Evolutionary conservation across 805 yeast species (phyloP).

Genomic region (Myxozyma neglecta): DNA sequence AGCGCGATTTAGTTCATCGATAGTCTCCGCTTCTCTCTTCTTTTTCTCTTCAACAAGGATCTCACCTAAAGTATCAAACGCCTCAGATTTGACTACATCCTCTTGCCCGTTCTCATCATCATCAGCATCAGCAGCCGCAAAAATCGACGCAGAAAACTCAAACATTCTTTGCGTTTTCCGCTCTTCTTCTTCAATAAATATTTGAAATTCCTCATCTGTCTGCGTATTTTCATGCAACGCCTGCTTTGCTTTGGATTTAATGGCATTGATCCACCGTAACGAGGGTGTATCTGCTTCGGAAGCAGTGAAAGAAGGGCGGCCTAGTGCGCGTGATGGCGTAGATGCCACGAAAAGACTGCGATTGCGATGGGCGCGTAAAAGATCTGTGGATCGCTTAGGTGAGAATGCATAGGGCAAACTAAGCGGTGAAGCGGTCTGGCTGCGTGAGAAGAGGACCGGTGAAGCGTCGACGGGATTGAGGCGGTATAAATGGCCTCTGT

Average conservation of each 20-base stretch:
- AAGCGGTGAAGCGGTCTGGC: slow-evolving; percentile 13
- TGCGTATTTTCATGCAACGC: slow-evolving; percentile 24
- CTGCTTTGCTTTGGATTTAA: slow-evolving; percentile 15
- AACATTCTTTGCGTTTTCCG: slow-evolving; percentile 16
- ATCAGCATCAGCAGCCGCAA: neutral
- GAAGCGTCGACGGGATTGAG: slow-evolving; percentile 13
- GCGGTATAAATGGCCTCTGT: slow-evolving; percentile 24
- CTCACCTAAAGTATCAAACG: slow-evolving; percentile 18
- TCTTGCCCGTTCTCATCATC: slow-evolving; percentile 4
- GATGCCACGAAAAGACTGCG: slow-evolving; percentile 2
- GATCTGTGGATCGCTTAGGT: slow-evolving; percentile 6
- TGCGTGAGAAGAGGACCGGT: slow-evolving; percentile 23
- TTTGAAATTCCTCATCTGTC: slow-evolving; percentile 18
- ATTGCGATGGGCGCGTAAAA: slow-evolving; percentile 1
- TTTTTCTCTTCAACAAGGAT: slow-evolving; percentile 16
- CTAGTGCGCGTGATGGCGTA: slow-evolving; percentile 11
- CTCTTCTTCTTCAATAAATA: slow-evolving; percentile 19
- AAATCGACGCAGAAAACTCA: slow-evolving; percentile 14
- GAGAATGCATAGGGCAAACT: slow-evolving; percentile 20
- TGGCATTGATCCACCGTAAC: slow-evolving; percentile 14
- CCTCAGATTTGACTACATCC: slow-evolving; percentile 17
- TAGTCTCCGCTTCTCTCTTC: slow-evolving; percentile 12
- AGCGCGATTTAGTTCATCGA: neutral
- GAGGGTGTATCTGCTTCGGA: neutral
- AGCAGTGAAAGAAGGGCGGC: neutral